phyloP scores from a whole-genome alignment of 352 stramenopile genomes.

The Phytophthora tubulina region DNA sequence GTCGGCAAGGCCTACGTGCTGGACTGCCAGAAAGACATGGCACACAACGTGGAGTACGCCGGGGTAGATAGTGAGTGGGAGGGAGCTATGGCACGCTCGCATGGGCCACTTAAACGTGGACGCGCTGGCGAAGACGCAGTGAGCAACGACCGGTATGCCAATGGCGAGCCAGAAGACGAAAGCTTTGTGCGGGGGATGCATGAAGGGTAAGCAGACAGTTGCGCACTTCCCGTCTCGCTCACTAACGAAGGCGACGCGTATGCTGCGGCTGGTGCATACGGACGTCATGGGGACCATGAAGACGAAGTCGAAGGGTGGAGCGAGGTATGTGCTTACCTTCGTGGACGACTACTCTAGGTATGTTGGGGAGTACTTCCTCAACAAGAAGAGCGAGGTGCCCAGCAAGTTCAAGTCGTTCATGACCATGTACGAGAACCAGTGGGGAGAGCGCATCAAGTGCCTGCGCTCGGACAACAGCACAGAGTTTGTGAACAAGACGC shows the following conservation, averaged over 20 bases:
- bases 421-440: slow-evolving; percentile 27
- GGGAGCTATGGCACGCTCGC: slow-evolving; percentile 35
- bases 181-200: slow-evolving; percentile 27
- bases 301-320: no score
- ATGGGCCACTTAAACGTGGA: slow-evolving; percentile 25
- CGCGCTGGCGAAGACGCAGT: slow-evolving; percentile 9
- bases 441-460: slow-evolving; percentile 26
- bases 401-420: no score
- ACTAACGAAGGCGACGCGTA: slow-evolving; percentile 10
- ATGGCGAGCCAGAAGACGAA: background rate
- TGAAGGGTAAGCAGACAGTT: background rate
- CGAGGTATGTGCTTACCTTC: no score
- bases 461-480: slow-evolving; percentile 46
- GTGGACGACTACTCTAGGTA: no score
- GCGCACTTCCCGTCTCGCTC: background rate
- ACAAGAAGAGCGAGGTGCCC: no score
- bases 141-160: slow-evolving; percentile 15
- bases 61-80: slow-evolving; percentile 25
- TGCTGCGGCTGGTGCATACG: slow-evolving; percentile 7
- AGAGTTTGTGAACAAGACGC: slow-evolving; percentile 33
- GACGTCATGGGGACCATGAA: slow-evolving; percentile 9
- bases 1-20: slow-evolving; percentile 32
- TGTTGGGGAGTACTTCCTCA: no score
- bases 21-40: slow-evolving; percentile 18
- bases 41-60: slow-evolving; percentile 12